Base-by-base conservation (phyloP, 176 grass and related monocot genomes). In the Lolium perenne region DNA sequence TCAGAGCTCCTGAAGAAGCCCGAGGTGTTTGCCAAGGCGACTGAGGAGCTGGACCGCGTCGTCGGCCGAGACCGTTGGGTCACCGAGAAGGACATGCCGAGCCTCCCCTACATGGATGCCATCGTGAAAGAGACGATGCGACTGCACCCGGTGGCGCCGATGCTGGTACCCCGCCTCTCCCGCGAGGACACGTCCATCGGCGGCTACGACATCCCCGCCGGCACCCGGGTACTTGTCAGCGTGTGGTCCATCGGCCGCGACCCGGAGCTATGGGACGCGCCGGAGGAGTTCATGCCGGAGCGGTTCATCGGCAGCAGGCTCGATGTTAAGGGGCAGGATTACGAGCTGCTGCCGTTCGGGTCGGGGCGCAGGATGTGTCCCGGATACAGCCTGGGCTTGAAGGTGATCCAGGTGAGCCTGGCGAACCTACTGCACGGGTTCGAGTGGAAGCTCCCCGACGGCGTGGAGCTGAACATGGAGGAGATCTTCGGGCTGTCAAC, bases 41-140 rank as follows among this genome's bases (percentile, higher is more conserved):
- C 88, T 0, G 85, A 85, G 32, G 91, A 93, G 53, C 81, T 90
- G 4, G 85, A 93, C 67, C 84, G 77, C 3, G 81, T 90, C 2
- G 64, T 93, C 43, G 91, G 88, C 2, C 81, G 54, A 5, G 87
- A 66, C 16, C 69, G 51, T 7, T 93, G 85, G 91, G 88, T 87
- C 14, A 82, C 87, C 61, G 88, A 93, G 85, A 93, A 88, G 64
- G 91, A 93, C 9, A 59, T 88, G 1, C 62, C 53, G 12, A 25
- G 3, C 21, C 85, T 93, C 2, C 84, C 88, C 1, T 90, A 90
- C 41, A 10, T 93, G 1, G 85, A 90, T 3, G 78, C 88, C 57
- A 93, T 90, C 38, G 55, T 90, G 3, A 93, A 93, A 55, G 85
- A 93, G 18, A 88, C 91, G 0, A 93, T 93, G 91, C 50, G 85